Base-by-base conservation (phyloP, 257 asterid species). In the Salvia rosmarinus region DNA sequence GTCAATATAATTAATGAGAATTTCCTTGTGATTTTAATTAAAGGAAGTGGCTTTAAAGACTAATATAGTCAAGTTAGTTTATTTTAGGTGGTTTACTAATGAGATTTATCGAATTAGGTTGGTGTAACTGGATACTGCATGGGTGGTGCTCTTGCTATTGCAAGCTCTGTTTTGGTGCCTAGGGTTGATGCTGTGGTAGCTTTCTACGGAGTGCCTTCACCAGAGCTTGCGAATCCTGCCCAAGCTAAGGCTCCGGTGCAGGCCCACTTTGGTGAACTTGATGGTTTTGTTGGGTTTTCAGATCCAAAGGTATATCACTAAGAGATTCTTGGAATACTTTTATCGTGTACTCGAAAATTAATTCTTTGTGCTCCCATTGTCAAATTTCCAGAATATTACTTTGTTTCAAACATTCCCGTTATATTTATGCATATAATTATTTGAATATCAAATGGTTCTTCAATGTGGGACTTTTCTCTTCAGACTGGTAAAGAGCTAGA, bases 51-150 rank as follows among this genome's bases (percentile, higher is more conserved):
- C 50, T 19, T 39, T 30, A n/a, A 69, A 52, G 30, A 2, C 23
- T 23, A 16, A 51, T 21, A 21, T 54, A 30, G 74, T 70, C 32
- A 8, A 54, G 19, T 17, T 9, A 6, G 39, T 11, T 16, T n/a
- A 30, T 30, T 39, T 64, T 39, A 6, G 5, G 9, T 42, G 8
- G 59, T n/a, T 20, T 51, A 19, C 75, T 72, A 50, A 54, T 11
- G 10, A 37, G 14, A 52, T 55, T 73, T 67, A 43, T 64, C 13
- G 28, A 9, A 40, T 51, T 79, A 95, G 99, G 81, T 88, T 78
- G 99, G 98, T 34, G 96, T 91, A n/a, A 89, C 96, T 66, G 97
- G 99, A 72, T 95, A 75, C 81, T 95, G 99, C 88, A 89, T 95
- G 99, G 99, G 98, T 46, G 99, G 98, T 52, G 98, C 99, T 78